Evolutionary conservation across 257 asterid species (phyloP).

Genomic region (Nicotiana attenuata): DNA sequence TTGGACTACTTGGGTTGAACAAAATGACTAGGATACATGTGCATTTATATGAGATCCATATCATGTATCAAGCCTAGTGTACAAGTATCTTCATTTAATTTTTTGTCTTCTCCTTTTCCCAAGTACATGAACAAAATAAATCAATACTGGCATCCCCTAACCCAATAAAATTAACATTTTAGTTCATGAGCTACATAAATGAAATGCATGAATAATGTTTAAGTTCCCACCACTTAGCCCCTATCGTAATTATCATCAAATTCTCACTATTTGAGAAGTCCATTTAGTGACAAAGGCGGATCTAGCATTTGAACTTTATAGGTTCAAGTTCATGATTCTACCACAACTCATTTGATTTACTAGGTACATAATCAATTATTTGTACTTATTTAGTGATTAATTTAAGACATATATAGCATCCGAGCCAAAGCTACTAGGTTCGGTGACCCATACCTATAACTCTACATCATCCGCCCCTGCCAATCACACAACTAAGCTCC

Average conservation of each 20-base stretch:
- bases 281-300: background rate
- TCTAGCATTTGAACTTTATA: too few relatives aligned
- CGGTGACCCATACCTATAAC: too few relatives aligned
- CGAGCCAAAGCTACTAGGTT: too few relatives aligned
- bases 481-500: background rate
- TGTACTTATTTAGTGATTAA: too few relatives aligned
- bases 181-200: slow-evolving; percentile 1
- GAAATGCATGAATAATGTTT: background rate
- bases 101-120: too few relatives aligned
- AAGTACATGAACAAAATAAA: background rate
- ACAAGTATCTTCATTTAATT: too few relatives aligned
- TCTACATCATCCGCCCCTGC: too few relatives aligned
- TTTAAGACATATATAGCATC: too few relatives aligned
- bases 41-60: background rate
- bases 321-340: too few relatives aligned
- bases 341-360: too few relatives aligned
- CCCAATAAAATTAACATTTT: background rate
- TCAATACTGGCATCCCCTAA: background rate
- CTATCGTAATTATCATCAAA: background rate
- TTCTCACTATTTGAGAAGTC: background rate
- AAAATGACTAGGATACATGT: background rate
- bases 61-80: too few relatives aligned
- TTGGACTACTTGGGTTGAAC: background rate
- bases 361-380: too few relatives aligned
- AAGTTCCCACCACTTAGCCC: background rate